phyloP scores from a whole-genome alignment of 2,329 filamentous ascomycete genomes.

The Botryosphaeria agaves region DNA sequence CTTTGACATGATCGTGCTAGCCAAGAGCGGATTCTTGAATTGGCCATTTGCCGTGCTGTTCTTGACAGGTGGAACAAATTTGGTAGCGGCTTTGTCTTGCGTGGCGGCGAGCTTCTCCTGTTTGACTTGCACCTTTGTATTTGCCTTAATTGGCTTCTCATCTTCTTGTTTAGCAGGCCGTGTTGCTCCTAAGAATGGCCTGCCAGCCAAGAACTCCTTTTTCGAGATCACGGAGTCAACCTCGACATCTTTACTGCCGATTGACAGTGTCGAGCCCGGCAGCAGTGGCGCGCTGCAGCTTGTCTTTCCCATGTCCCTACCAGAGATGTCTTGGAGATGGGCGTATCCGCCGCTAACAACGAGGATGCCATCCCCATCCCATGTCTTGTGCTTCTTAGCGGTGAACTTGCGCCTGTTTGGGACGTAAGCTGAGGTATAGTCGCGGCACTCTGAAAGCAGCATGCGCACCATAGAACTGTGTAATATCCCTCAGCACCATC shows the following conservation, averaged over 20 bases:
- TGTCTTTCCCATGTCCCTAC: constrained; percentile 43
- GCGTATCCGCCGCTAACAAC: constrained; percentile 39
- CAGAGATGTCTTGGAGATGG: constrained; percentile 42
- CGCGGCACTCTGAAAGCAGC: background rate
- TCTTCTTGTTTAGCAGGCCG: constrained; percentile 7
- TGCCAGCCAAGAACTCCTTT: constrained; percentile 37
- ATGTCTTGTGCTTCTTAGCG: constrained; percentile 59
- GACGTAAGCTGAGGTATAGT: constrained; percentile 1
- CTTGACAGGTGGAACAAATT: constrained; percentile 12
- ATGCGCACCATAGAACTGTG: constrained; percentile 21
- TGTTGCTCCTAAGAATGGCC: constrained; percentile 21
- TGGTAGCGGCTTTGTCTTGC: constrained; percentile 22
- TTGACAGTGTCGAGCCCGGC: constrained; percentile 40
- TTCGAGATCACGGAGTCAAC: constrained; percentile 44
- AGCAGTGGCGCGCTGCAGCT: constrained; percentile 38
- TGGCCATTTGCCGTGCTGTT: no score
- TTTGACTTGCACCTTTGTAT: constrained; percentile 11
- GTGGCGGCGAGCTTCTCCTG: constrained; percentile 19
- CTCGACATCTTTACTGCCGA: constrained; percentile 52
- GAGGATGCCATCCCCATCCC: constrained; percentile 56
- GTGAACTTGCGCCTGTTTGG: constrained; percentile 45
- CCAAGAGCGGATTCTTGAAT: constrained; percentile 48
- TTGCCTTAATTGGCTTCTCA: constrained; percentile 5
- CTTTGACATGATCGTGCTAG: constrained; percentile 31
- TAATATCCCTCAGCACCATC: constrained; percentile 21